phyloP scores from a whole-genome alignment of 1,284 basidiomycete genomes.

The Phellinidium pouzarii region DNA sequence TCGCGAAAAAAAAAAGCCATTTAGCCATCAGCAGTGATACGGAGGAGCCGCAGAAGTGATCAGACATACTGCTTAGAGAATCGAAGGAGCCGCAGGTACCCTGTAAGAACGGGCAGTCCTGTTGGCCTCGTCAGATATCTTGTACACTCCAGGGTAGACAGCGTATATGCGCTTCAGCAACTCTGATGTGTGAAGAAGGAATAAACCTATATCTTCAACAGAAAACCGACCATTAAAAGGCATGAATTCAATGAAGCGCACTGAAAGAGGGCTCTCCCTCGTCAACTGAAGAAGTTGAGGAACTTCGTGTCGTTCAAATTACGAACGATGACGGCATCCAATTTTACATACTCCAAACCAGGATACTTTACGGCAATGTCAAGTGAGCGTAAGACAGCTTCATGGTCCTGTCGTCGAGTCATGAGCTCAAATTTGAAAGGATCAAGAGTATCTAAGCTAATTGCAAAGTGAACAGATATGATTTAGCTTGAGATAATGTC shows the following conservation, averaged over 20 bases:
- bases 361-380: constrained; percentile 49
- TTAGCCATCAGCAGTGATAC: constrained; percentile 83
- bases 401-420: constrained; percentile 70
- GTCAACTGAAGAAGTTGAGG: constrained; percentile 72
- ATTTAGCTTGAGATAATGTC: constrained; percentile 1
- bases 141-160: constrained; percentile 42
- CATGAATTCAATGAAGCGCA: constrained; percentile 92
- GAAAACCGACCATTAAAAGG: constrained; percentile 68
- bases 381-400: constrained; percentile 67
- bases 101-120: constrained; percentile 79
- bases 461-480: neutral
- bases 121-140: constrained; percentile 61
- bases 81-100: constrained; percentile 73
- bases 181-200: constrained; percentile 27
- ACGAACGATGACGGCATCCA: constrained; percentile 80
- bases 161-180: constrained; percentile 46
- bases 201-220: neutral
- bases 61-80: constrained; percentile 90
- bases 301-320: constrained; percentile 74
- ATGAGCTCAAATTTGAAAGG: constrained; percentile 85
- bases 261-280: constrained; percentile 49
- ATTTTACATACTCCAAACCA: constrained; percentile 56
- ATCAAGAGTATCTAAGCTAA: constrained; percentile 79
- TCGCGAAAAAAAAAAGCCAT: constrained; percentile 57
- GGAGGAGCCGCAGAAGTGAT: constrained; percentile 83